Conservation (phyloP, 257 asterid species). For the Rehmannia glutinosa region DNA sequence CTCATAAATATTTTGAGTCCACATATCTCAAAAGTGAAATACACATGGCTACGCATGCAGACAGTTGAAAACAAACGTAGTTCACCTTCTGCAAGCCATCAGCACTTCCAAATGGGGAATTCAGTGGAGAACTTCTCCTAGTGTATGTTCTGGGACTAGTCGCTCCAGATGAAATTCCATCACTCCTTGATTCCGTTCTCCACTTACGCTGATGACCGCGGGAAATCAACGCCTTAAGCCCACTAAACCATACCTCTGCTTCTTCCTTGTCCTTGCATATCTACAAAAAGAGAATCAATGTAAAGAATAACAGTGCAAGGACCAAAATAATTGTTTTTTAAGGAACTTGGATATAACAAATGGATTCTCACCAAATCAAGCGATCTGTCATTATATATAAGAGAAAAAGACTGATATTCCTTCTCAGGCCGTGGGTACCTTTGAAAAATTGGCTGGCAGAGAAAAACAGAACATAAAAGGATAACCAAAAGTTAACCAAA, state of each 20-base stretch:
- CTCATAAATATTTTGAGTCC: background rate
- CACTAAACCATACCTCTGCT: slow-evolving; percentile 98
- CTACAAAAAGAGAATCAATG: slow-evolving; percentile 32
- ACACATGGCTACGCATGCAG: background rate
- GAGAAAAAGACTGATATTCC: slow-evolving; percentile 94
- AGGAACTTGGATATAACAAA: slow-evolving; percentile 8
- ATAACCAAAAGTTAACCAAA: background rate
- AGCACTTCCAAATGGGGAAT: slow-evolving; percentile 81
- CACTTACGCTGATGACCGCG: slow-evolving; percentile 81
- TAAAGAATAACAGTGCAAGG: slow-evolving; percentile 9
- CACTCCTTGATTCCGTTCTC: slow-evolving; percentile 87
- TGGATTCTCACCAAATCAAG: slow-evolving; percentile 77
- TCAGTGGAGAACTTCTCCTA: slow-evolving; percentile 79
- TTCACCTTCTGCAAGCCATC: slow-evolving; percentile 76
- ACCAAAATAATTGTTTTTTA: slow-evolving; percentile 10
- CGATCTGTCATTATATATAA: slow-evolving; percentile 83
- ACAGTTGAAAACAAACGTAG: slow-evolving; percentile 12
- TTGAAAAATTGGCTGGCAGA: slow-evolving; percentile 81
- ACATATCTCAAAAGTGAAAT: background rate
- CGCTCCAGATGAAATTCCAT: slow-evolving; percentile 87
- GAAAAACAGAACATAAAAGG: slow-evolving; percentile 12
- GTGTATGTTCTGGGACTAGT: slow-evolving; percentile 85
- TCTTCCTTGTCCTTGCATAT: slow-evolving; percentile 97
- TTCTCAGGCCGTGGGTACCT: slow-evolving; percentile 95
- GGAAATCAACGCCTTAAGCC: slow-evolving; percentile 84